phyloP scores from a whole-genome alignment of 306 rosid species.

The Cucurbita maxima region DNA sequence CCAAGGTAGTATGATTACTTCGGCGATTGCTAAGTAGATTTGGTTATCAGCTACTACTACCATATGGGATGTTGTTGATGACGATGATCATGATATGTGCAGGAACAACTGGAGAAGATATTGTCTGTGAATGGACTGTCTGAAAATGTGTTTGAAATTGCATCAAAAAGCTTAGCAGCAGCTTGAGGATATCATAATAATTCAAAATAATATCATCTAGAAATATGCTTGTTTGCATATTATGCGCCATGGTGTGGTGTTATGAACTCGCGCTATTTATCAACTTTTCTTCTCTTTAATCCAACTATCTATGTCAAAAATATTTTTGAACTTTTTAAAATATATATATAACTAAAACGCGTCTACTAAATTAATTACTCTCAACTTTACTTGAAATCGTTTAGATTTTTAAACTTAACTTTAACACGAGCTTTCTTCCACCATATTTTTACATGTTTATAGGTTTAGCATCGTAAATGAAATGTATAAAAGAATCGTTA shows the following conservation, averaged over 20 bases:
- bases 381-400: too few species aligned
- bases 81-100: constrained; percentile 10
- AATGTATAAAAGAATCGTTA: too few species aligned
- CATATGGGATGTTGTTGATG: neutral
- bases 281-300: neutral
- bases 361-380: too few species aligned
- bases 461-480: too few species aligned
- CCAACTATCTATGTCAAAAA: neutral
- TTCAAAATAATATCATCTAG: neutral
- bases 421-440: too few species aligned
- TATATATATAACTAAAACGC: too few species aligned
- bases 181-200: constrained; percentile 15
- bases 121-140: constrained; percentile 75
- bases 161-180: constrained; percentile 87
- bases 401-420: too few species aligned
- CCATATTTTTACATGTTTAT: too few species aligned
- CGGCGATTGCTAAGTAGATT: neutral
- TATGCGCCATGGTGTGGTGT: neutral
- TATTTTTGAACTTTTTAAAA: too few species aligned
- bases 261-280: constrained; percentile 17
- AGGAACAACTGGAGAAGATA: constrained; percentile 92
- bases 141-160: constrained; percentile 88
- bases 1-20: constrained; percentile 36
- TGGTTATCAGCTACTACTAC: neutral
- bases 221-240: neutral